Conservation (phyloP, 2,329 filamentous ascomycete species). For the Sclerotinia glacialis region DNA sequence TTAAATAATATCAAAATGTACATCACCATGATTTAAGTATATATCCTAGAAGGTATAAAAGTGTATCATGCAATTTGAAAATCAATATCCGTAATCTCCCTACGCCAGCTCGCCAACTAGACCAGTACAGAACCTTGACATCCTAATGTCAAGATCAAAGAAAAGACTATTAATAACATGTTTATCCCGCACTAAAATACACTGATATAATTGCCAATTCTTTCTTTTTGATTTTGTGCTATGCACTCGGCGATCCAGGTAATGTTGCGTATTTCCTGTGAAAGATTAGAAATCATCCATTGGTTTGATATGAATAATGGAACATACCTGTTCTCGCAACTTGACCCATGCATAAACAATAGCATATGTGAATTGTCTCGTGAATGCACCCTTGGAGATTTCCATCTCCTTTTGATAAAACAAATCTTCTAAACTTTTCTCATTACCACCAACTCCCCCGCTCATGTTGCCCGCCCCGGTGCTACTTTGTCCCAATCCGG, state of each 20-base stretch:
- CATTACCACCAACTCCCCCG: slow-evolving; percentile 73
- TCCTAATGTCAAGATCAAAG: slow-evolving; percentile 22
- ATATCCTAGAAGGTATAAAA: slow-evolving; percentile 31
- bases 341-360: slow-evolving; percentile 99
- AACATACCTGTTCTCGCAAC: slow-evolving; percentile 85
- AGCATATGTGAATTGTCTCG: slow-evolving; percentile 89
- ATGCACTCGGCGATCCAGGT: slow-evolving; percentile 99
- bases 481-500: slow-evolving; percentile 72
- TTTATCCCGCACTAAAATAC: slow-evolving; percentile 63
- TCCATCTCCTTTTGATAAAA: slow-evolving; percentile 99
- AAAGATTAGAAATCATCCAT: slow-evolving; percentile 37
- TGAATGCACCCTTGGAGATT: slow-evolving; percentile 91
- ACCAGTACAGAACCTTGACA: slow-evolving; percentile 32
- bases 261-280: slow-evolving; percentile 96
- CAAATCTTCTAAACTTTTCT: slow-evolving; percentile 90
- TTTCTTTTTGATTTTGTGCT: slow-evolving; percentile 98
- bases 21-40: slow-evolving; percentile 23
- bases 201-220: slow-evolving; percentile 98
- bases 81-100: slow-evolving; percentile 32
- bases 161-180: slow-evolving; percentile 26
- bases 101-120: slow-evolving; percentile 33
- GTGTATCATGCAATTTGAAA: slow-evolving; percentile 31
- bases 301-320: neutral
- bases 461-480: slow-evolving; percentile 78
- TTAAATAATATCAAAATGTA: slow-evolving; percentile 44